Base-by-base conservation (phyloP, 2,329 filamentous ascomycete species). In the Tolypocladium pustulatum region DNA sequence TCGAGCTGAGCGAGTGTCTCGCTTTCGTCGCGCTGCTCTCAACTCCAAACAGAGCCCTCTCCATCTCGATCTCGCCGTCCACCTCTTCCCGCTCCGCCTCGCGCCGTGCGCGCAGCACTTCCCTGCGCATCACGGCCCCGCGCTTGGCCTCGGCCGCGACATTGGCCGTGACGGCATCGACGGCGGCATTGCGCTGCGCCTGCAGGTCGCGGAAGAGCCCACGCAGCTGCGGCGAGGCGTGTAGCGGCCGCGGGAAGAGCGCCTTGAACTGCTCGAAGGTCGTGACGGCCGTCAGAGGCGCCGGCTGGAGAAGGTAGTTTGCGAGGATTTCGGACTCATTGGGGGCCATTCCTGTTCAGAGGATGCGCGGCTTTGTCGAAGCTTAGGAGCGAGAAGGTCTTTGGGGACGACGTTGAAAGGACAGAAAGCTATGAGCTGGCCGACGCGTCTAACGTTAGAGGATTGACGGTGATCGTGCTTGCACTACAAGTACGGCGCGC, bases 171-270 rank as follows among this genome's bases (percentile, higher is more conserved):
- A 95, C 85, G 4, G 76, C 71, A 65, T 93, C 88, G 57, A 91
- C 80, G 13, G 88, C 77, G 54, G 81, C 79, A 61, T 86, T 84
- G 58, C 91, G 84, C 68, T 91, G 83, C 60, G 85, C 81, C 66
- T 94, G 89, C 3, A 96, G 79, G 69, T 94, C 89, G 54, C 88
- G 84, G 69, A 95, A 96, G 6, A 96, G 78, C 0, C 80, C 76
- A 59, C 84, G 83, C 54, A 93, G 80, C 58, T 87, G 84, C 0
- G 88, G 82, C 54, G 86, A 87, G 30, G 80, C 76, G 60, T 86
- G 87, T 55, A 86, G 78, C 43, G 82, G 73, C 56, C 80, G 82
- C 13, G 91, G 90, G 67, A 96, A 94, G 49, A 93, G 80, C 34
- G 86, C 80, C 51, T 83, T 85, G 76, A 96, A 96, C 63, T 90